Conservation (phyloP, 805 yeast species). For the Barnettozyma sucrosica region DNA sequence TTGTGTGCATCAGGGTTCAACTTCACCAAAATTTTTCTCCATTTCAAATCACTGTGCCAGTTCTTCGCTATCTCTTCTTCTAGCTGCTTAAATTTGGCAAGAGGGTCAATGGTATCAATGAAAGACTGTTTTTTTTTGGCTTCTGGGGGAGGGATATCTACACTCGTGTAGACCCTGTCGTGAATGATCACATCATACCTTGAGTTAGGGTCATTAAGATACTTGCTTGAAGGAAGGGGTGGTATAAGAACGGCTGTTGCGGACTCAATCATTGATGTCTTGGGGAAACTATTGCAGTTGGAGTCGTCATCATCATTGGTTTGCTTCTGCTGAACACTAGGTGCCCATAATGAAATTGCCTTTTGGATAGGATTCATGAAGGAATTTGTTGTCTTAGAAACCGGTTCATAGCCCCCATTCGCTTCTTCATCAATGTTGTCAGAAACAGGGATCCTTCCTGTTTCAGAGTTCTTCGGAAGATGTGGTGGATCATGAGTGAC, state of each 20-base stretch:
- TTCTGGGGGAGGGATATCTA: slow-evolving; percentile 38
- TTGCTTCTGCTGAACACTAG: slow-evolving; percentile 22
- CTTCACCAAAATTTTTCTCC: slow-evolving; percentile 68
- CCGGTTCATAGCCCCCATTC: slow-evolving; percentile 7
- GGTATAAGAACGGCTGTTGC: slow-evolving; percentile 64
- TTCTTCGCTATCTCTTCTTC: slow-evolving; percentile 68
- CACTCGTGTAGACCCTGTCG: slow-evolving; percentile 54
- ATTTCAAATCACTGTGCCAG: slow-evolving; percentile 60
- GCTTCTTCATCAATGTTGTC: neutral
- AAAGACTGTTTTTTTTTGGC: slow-evolving; percentile 19
- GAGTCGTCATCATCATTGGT: slow-evolving; percentile 5
- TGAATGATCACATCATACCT: slow-evolving; percentile 59
- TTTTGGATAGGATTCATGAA: slow-evolving; percentile 39
- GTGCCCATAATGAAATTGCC: slow-evolving; percentile 39
- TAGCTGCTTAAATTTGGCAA: slow-evolving; percentile 36
- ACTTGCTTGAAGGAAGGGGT: slow-evolving; percentile 59
- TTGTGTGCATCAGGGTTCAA: slow-evolving; percentile 74
- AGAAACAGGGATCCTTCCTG: slow-evolving; percentile 13
- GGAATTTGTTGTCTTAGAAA: slow-evolving; percentile 23
- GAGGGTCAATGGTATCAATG: slow-evolving; percentile 28
- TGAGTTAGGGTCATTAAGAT: slow-evolving; percentile 55
- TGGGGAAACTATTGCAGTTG: slow-evolving; percentile 40
- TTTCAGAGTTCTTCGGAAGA: neutral
- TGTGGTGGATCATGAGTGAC: slow-evolving; percentile 8
- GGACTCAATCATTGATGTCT: slow-evolving; percentile 62